Percentiles rank a stretch among this genome's conserved stretches.
Evolutionary conservation across 2,329 filamentous ascomycete species (phyloP).

Genomic region (Paraphoma chrysanthemicola): DNA sequence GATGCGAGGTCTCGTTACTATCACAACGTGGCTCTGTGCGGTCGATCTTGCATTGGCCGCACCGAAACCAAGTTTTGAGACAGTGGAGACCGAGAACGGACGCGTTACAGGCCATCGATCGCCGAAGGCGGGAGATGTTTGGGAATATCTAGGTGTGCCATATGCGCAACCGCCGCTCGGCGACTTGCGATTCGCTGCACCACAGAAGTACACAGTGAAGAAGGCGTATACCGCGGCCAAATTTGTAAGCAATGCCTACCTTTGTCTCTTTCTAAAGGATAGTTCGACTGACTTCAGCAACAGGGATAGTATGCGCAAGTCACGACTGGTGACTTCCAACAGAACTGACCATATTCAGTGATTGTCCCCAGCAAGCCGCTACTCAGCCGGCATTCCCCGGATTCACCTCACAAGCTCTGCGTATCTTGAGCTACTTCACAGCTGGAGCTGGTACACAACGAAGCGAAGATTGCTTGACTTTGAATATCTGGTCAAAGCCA

Average conservation of each 20-base stretch:
- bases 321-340: not conserved
- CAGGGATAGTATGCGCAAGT: constrained; percentile 18
- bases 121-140: constrained; percentile 19
- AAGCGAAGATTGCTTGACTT: constrained; percentile 40
- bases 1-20: constrained; percentile 7
- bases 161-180: constrained; percentile 43
- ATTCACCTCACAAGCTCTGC: constrained; percentile 26
- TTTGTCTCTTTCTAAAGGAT: not conserved
- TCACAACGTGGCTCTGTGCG: constrained; percentile 3
- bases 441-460: constrained; percentile 20
- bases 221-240: constrained; percentile 11
- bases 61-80: constrained; percentile 24
- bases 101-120: constrained; percentile 32
- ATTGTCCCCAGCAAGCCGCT: constrained; percentile 28
- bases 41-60: constrained; percentile 3
- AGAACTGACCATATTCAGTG: constrained; percentile 14
- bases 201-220: constrained; percentile 19
- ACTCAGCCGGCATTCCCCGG: constrained; percentile 24
- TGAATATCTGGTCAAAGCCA: constrained; percentile 43
- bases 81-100: constrained; percentile 23
- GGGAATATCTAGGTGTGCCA: constrained; percentile 44
- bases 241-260: constrained; percentile 12
- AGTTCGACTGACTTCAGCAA: not conserved
- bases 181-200: constrained; percentile 37
- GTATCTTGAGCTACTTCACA: constrained; percentile 25